Conservation (phyloP, 345 rosid species). For the Eucalyptus brandiana region DNA sequence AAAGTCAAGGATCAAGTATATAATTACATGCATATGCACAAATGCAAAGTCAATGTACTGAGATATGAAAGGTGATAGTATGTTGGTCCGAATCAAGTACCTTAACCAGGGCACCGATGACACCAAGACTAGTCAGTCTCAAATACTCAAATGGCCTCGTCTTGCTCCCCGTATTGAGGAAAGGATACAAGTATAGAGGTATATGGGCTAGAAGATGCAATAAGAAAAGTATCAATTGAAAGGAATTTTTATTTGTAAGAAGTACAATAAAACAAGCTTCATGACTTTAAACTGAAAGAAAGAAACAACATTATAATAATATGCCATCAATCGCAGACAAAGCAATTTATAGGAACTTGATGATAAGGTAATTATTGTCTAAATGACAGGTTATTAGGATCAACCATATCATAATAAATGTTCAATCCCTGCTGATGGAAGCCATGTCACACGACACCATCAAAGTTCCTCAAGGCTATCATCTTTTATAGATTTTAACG, state of each 20-base stretch:
- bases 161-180: slow-evolving; percentile 93
- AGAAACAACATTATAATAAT: neutral
- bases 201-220: slow-evolving; percentile 66
- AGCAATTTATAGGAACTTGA: neutral
- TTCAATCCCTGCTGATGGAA: neutral
- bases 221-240: neutral
- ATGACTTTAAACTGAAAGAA: neutral
- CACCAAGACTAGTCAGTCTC: slow-evolving; percentile 97
- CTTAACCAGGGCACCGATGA: slow-evolving; percentile 98
- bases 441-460: neutral
- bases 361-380: neutral
- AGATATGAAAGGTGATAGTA: neutral
- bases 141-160: slow-evolving; percentile 93
- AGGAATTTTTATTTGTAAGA: neutral
- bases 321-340: neutral
- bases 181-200: slow-evolving; percentile 85
- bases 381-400: neutral
- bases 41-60: neutral
- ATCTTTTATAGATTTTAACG: neutral
- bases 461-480: neutral
- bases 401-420: neutral
- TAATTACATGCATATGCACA: neutral
- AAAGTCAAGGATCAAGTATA: neutral
- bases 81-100: slow-evolving; percentile 12
- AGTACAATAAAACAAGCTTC: neutral